Evolutionary conservation across 345 rosid genomes (phyloP).

Genomic region (Psidium guajava): DNA sequence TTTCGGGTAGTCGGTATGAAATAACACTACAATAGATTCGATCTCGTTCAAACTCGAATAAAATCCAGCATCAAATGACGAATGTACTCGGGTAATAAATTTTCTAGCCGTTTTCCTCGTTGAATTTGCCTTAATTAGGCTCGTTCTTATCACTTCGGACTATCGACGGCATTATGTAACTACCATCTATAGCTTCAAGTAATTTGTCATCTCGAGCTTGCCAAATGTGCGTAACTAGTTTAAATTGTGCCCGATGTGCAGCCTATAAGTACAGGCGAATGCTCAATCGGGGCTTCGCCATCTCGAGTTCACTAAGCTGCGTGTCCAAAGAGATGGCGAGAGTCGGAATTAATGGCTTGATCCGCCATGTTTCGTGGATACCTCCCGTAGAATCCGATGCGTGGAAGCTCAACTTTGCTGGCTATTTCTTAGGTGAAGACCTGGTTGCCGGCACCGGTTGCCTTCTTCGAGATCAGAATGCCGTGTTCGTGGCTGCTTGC

Average conservation of each 20-base stretch:
- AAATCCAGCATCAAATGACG: background rate
- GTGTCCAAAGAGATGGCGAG: background rate
- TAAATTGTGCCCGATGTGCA: background rate
- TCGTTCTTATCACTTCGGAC: background rate
- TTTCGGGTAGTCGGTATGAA: background rate
- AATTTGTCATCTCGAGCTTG: background rate
- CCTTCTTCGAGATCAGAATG: background rate
- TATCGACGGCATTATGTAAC: background rate
- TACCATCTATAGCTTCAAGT: background rate
- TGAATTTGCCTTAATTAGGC: background rate
- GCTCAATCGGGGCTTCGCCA: background rate
- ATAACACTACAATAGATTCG: background rate
- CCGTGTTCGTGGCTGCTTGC: background rate
- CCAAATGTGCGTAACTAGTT: background rate
- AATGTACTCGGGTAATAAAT: background rate
- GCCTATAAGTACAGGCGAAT: background rate
- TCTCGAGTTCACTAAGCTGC: background rate
- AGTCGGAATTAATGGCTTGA: background rate
- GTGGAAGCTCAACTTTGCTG: background rate
- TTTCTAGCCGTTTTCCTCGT: background rate
- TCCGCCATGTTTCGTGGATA: background rate
- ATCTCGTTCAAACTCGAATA: background rate
- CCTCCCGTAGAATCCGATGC: background rate
- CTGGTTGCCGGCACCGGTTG: background rate
- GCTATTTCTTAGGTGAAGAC: background rate